These are phyloP conservation scores for Penicillium paxilli DNA, from an alignment of 495 filamentous ascomycete genomes.

Conservation along the genomic window DNA sequence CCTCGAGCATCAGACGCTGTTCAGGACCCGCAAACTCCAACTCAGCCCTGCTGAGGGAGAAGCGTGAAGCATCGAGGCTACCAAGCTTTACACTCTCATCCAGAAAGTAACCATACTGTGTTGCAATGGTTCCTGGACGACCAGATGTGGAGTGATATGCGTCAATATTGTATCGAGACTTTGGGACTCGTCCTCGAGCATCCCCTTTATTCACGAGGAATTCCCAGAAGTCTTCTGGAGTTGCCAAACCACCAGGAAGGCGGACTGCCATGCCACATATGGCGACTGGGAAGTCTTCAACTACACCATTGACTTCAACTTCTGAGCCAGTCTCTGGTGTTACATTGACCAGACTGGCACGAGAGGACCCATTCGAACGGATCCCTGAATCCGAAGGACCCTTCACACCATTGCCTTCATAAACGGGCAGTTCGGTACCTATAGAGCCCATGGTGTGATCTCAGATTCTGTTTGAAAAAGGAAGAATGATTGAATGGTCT, in stretches of 20 bases:
- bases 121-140: constrained; percentile 22
- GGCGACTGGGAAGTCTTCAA: constrained; percentile 33
- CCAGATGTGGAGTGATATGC: constrained; percentile 9
- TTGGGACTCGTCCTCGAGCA: constrained; percentile 32
- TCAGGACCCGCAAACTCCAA: constrained; percentile 56
- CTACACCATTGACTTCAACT: no score
- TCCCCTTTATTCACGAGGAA: constrained; percentile 38
- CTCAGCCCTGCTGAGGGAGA: constrained; percentile 42
- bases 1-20: constrained; percentile 56
- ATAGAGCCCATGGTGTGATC: no score
- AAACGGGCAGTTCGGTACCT: no score
- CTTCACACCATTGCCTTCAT: no score
- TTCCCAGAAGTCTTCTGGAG: constrained; percentile 29
- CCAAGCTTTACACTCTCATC: constrained; percentile 28
- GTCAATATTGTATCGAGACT: constrained; percentile 24
- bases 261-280: constrained; percentile 49
- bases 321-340: no score
- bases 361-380: no score
- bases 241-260: constrained; percentile 42
- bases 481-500: no score
- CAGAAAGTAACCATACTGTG: constrained; percentile 50
- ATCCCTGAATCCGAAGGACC: no score
- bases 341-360: no score
- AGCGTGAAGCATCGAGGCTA: constrained; percentile 21
- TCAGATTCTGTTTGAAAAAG: no score